A percentile compares a stretch with the other conserved stretches of the same genome.
phyloP scores from a whole-genome alignment of 306 rosid genomes.

The Urtica urens region DNA sequence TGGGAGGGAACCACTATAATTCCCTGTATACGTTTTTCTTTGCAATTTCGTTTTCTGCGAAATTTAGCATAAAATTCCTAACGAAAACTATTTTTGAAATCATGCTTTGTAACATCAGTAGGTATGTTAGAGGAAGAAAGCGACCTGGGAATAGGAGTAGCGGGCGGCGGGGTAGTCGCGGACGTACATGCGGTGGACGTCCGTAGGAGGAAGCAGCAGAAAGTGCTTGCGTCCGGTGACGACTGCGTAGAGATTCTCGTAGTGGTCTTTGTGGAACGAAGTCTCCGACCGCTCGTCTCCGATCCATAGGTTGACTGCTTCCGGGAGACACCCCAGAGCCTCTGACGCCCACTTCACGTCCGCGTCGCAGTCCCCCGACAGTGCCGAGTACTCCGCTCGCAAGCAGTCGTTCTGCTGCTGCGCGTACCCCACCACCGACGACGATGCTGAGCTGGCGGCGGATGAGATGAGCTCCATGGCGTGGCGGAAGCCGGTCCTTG shows the following conservation, averaged over 20 bases:
- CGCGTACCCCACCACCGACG: constrained; percentile 41
- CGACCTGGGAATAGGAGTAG: constrained; percentile 44
- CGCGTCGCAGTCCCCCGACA: constrained; percentile 46
- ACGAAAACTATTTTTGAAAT: too few relatives aligned
- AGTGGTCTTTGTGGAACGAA: constrained; percentile 72
- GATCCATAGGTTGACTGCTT: constrained; percentile 78
- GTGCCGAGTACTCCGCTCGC: constrained; percentile 42
- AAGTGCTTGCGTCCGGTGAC: constrained; percentile 63
- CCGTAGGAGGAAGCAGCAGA: constrained; percentile 68
- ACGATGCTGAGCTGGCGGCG: background rate
- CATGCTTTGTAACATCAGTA: too few relatives aligned
- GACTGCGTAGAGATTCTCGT: constrained; percentile 79
- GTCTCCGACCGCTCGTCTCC: constrained; percentile 49
- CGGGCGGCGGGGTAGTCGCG: constrained; percentile 51
- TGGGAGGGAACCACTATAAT: too few relatives aligned
- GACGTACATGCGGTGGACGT: constrained; percentile 64
- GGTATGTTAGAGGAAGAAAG: too few relatives aligned
- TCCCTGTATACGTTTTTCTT: too few relatives aligned
- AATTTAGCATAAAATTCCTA: too few relatives aligned
- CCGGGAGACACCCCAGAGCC: constrained; percentile 52
- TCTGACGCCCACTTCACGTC: constrained; percentile 58
- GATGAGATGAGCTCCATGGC: constrained; percentile 25
- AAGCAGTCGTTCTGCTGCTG: constrained; percentile 82
- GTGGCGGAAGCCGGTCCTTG: constrained; percentile 16
- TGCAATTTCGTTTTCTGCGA: too few relatives aligned